Evolutionary conservation across 495 filamentous ascomycete genomes (phyloP).

Genomic region (Penicillium coprophilum): DNA sequence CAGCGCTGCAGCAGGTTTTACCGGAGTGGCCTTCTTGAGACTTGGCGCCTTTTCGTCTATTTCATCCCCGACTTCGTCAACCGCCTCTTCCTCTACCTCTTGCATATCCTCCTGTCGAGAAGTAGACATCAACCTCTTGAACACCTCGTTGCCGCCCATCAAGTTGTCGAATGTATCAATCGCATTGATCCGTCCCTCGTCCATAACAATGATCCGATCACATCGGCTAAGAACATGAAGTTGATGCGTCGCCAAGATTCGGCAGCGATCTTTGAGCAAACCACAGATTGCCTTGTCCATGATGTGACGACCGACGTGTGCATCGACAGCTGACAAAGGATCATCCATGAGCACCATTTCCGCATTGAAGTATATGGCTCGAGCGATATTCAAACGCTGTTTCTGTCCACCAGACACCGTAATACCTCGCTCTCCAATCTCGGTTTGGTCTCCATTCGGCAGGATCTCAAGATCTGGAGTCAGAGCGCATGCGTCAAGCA

Average conservation of each 20-base stretch:
- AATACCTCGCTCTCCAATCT: slow-evolving; percentile 63
- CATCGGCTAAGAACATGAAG: slow-evolving; percentile 88
- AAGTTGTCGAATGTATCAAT: slow-evolving; percentile 87
- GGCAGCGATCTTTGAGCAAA: slow-evolving; percentile 80
- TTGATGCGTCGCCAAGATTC: slow-evolving; percentile 92
- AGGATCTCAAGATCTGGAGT: slow-evolving; percentile 56
- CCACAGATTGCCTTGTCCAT: slow-evolving; percentile 95
- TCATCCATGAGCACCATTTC: slow-evolving; percentile 85
- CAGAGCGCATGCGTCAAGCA: slow-evolving; percentile 59
- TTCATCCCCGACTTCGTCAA: slow-evolving; percentile 45
- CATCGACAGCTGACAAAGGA: slow-evolving; percentile 78
- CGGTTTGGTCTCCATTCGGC: slow-evolving; percentile 55
- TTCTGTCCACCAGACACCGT: slow-evolving; percentile 68
- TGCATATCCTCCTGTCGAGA: slow-evolving; percentile 70
- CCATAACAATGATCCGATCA: slow-evolving; percentile 88
- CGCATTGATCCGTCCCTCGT: slow-evolving; percentile 76
- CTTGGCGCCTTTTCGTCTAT: slow-evolving; percentile 44
- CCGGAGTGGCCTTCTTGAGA: slow-evolving; percentile 55
- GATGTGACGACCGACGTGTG: slow-evolving; percentile 88
- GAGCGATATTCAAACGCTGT: slow-evolving; percentile 71
- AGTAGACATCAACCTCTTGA: slow-evolving; percentile 78
- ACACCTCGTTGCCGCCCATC: slow-evolving; percentile 70
- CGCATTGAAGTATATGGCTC: slow-evolving; percentile 81
- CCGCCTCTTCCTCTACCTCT: slow-evolving; percentile 44
- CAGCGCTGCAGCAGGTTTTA: slow-evolving; percentile 59